A percentile compares a stretch with the other conserved stretches of the same genome.
These are phyloP conservation scores for Talaromyces liani DNA, from an alignment of 495 filamentous ascomycete species.

Conservation along the genomic window DNA sequence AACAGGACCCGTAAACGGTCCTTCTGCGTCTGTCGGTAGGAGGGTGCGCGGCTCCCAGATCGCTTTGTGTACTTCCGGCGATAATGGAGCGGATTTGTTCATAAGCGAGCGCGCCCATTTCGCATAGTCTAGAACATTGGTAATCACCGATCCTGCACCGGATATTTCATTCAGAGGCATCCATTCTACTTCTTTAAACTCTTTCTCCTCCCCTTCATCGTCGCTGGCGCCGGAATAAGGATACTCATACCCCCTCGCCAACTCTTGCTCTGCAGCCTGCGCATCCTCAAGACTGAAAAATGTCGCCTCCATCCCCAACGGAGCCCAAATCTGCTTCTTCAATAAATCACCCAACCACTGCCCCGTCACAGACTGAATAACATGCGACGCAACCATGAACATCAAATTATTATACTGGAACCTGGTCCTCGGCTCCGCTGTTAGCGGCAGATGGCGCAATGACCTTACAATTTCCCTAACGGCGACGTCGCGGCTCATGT, in stretches of 20 bases:
- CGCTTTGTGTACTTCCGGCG: background rate
- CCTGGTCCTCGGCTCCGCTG: slow-evolving; percentile 26
- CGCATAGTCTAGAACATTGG: slow-evolving; percentile 42
- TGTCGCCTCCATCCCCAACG: slow-evolving; percentile 39
- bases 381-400: slow-evolving; percentile 36
- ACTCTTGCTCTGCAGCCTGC: slow-evolving; percentile 6
- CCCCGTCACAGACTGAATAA: slow-evolving; percentile 25
- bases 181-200: slow-evolving; percentile 5
- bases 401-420: slow-evolving; percentile 48
- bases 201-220: slow-evolving; percentile 5
- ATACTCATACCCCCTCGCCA: slow-evolving; percentile 8
- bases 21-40: slow-evolving; percentile 2
- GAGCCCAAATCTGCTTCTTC: slow-evolving; percentile 33
- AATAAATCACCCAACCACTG: slow-evolving; percentile 30
- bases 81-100: slow-evolving; percentile 14
- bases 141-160: slow-evolving; percentile 42
- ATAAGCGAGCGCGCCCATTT: slow-evolving; percentile 36
- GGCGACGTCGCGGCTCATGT: slow-evolving; percentile 7
- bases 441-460: slow-evolving; percentile 36
- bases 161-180: slow-evolving; percentile 21
- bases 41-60: slow-evolving; percentile 12
- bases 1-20: slow-evolving; percentile 14
- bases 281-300: slow-evolving; percentile 27
- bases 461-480: slow-evolving; percentile 22
- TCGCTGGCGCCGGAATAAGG: slow-evolving; percentile 7